These are phyloP conservation scores for Candida sp. DNA, from an alignment of 1,139 yeast genomes.

Conservation along the genomic window DNA sequence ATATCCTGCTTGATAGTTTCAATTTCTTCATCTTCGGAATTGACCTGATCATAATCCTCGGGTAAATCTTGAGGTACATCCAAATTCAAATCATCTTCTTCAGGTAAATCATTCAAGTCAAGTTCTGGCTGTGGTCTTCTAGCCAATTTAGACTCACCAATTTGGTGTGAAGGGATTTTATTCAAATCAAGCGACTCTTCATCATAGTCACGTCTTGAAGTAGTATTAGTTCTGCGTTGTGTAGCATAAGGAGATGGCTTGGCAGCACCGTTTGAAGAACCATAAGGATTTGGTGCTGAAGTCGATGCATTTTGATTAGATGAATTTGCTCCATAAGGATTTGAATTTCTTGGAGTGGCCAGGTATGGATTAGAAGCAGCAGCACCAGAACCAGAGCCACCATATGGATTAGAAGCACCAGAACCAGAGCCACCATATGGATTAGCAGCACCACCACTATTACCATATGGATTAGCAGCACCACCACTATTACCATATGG, in stretches of 20 bases:
- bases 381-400: background rate
- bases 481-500: slow-evolving; percentile 7
- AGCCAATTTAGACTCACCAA: slow-evolving; percentile 22
- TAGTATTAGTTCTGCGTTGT: slow-evolving; percentile 1
- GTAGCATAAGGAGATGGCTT: background rate
- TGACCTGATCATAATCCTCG: slow-evolving; percentile 40
- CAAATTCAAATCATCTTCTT: slow-evolving; percentile 42
- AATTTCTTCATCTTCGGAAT: slow-evolving; percentile 79
- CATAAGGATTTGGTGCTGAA: no score
- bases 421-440: background rate
- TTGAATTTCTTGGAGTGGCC: no score
- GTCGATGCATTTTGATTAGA: no score
- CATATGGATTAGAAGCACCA: background rate
- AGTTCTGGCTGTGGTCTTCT: slow-evolving; percentile 26
- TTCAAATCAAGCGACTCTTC: slow-evolving; percentile 41
- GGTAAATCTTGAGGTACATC: slow-evolving; percentile 39
- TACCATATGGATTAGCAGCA: slow-evolving; percentile 11
- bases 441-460: slow-evolving; percentile 1
- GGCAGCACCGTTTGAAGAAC: background rate
- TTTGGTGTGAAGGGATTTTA: slow-evolving; percentile 35
- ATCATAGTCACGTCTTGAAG: slow-evolving; percentile 13
- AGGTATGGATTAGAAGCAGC: no score
- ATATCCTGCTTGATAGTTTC: slow-evolving; percentile 85
- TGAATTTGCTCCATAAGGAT: no score
- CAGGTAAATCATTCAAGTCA: slow-evolving; percentile 38